These are phyloP conservation scores for Talaromyces sp. DNA, from an alignment of 2,329 filamentous ascomycete genomes.

Conservation along the genomic window DNA sequence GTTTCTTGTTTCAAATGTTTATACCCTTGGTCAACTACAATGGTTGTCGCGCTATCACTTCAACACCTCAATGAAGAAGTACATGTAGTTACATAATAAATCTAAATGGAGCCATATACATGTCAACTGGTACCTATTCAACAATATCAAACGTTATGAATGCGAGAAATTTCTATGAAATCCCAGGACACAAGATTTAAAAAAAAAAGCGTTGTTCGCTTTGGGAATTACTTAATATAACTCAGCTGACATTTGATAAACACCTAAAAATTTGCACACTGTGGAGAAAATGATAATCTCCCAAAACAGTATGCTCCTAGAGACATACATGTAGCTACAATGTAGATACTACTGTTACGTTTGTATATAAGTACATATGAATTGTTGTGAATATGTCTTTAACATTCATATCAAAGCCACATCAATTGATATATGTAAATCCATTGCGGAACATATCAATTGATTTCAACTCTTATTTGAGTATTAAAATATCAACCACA, in stretches of 20 bases:
- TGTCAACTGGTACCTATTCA: no score
- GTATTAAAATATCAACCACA: neutral
- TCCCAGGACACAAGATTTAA: neutral
- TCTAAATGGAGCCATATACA: neutral
- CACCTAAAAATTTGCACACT: no score
- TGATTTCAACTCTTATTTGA: neutral
- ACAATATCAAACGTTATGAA: neutral
- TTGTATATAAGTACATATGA: no score
- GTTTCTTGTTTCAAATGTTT: neutral
- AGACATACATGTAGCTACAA: no score
- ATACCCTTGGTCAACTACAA: neutral
- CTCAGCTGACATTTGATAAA: neutral
- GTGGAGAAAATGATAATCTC: no score
- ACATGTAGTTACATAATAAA: neutral
- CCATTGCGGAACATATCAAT: neutral
- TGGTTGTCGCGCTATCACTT: neutral
- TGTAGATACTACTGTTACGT: no score
- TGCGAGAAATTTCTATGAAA: neutral
- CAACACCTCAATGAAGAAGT: neutral
- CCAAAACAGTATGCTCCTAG: no score
- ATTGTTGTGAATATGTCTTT: no score
- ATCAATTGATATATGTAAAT: no score
- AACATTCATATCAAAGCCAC: no score
- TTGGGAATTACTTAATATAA: neutral
- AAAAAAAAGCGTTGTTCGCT: neutral